These are phyloP conservation scores for Xylaria bambusicola DNA, from an alignment of 495 filamentous ascomycete genomes.

Conservation along the genomic window DNA sequence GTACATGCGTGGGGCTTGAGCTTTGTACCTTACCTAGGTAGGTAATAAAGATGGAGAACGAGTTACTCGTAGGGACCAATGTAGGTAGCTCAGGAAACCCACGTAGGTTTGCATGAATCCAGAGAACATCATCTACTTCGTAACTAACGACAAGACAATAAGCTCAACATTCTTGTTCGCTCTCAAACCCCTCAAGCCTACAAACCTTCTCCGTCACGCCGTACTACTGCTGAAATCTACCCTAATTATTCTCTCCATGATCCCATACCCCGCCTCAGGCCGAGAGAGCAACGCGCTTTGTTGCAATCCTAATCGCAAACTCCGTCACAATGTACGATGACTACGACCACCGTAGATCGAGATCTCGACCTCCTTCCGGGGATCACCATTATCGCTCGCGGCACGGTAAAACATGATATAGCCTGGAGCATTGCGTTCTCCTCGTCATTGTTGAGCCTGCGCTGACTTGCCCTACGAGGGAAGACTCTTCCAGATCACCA, in stretches of 20 bases:
- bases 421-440: conserved; percentile 36
- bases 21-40: too few relatives aligned
- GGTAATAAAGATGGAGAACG: too few relatives aligned
- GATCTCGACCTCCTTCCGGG: conserved; percentile 29
- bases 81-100: too few relatives aligned
- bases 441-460: conserved; percentile 41
- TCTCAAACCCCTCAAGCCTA: too few relatives aligned
- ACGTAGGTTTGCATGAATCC: too few relatives aligned
- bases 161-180: too few relatives aligned
- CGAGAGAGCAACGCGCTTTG: neutral
- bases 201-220: too few relatives aligned
- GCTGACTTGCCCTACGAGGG: conserved; percentile 40
- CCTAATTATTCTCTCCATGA: neutral
- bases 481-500: conserved; percentile 38
- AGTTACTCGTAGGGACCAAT: too few relatives aligned
- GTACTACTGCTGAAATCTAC: too few relatives aligned
- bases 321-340: conserved; percentile 26
- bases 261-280: neutral
- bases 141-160: too few relatives aligned
- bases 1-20: too few relatives aligned
- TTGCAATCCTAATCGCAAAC: neutral
- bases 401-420: conserved; percentile 53
- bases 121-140: too few relatives aligned
- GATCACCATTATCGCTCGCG: conserved; percentile 42
- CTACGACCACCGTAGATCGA: conserved; percentile 25